Evolutionary conservation across 139 green algal species (phyloP).

Genomic region (Dunaliella sp.): DNA sequence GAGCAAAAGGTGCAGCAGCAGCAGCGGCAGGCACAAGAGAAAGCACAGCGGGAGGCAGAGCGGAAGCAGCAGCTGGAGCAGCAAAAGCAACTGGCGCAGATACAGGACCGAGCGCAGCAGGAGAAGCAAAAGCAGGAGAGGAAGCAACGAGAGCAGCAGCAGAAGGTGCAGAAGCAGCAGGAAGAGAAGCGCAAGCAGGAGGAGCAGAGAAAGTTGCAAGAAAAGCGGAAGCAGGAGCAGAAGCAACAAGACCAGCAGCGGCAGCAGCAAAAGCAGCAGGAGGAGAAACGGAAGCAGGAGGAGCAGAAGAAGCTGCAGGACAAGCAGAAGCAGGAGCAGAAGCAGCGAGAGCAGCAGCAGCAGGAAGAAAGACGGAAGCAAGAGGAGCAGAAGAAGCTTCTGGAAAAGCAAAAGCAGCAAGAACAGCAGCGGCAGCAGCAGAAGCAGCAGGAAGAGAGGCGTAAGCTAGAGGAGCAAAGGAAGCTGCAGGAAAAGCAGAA

Average conservation of each 20-base stretch:
- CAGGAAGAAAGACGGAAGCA: background rate
- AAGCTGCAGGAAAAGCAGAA: background rate
- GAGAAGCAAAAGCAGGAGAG: background rate
- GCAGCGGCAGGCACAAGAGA: background rate
- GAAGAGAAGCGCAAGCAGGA: no score
- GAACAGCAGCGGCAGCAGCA: background rate
- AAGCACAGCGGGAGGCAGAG: background rate
- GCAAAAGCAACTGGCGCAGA: background rate
- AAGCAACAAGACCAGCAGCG: background rate
- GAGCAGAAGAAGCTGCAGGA: background rate
- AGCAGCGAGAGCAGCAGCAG: background rate
- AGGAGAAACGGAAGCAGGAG: background rate
- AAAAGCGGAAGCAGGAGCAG: background rate
- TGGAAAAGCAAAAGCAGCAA: background rate
- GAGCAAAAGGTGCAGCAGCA: background rate
- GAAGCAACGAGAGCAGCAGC: background rate
- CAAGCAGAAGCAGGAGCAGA: background rate
- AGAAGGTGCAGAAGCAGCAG: background rate
- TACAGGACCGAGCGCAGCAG: no score
- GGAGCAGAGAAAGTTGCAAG: background rate
- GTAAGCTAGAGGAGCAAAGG: background rate
- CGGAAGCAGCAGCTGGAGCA: background rate
- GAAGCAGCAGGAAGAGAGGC: background rate
- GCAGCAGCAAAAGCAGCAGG: background rate
- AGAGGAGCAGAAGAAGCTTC: background rate